Base-by-base conservation (phyloP, 2,329 filamentous ascomycete species). In the Phialophora chinensis region DNA sequence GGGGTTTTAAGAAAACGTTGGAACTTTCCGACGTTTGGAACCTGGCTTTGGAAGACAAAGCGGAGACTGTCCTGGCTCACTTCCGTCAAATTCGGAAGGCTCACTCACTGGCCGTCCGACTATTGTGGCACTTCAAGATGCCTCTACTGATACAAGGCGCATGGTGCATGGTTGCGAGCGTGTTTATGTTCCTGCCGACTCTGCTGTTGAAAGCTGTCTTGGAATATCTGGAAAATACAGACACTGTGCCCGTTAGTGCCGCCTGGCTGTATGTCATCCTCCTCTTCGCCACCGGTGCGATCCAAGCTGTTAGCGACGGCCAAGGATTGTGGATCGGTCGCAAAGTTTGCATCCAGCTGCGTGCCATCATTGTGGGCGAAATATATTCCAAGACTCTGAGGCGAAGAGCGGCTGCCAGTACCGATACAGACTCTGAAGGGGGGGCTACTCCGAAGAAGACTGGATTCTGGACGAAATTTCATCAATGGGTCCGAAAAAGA, bases 251-350 rank as follows among this genome's bases (percentile, higher is more conserved):
- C 0, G 80, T 85, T 58, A 98, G 95, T 76, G 93, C 97, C 20
- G 89, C 96, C 25, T 99, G 95, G 95, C 88, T 99, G 59, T 97
- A 94, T 74, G 95, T 98, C 55, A 92, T 96, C 55, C 84, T 97
- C 1, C 86, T 99, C 7, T 94, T 96, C 49, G 84, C 93, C 49
- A 90, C 93, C 7, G 93, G 95, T 66, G 85, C 91, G 49, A 81
- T 95, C 27, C 91, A 93, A 66, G 95, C 94, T 4, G 83, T 96
- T 25, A 89, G 89, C 35, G 92, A 95, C 77, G 91, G 91, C 23
- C 91, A 95, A 77, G 91, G 92, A 8, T 84, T 99, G 0, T 99
- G 92, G 91, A 90, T 96, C 66, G 95, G 95, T 17, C 90, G 95
- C 63, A 97, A 93, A 78, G 91, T 98, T 68, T 97, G 93, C 79